Conservation (phyloP, 306 rosid genomes). For the Vicia villosa region DNA sequence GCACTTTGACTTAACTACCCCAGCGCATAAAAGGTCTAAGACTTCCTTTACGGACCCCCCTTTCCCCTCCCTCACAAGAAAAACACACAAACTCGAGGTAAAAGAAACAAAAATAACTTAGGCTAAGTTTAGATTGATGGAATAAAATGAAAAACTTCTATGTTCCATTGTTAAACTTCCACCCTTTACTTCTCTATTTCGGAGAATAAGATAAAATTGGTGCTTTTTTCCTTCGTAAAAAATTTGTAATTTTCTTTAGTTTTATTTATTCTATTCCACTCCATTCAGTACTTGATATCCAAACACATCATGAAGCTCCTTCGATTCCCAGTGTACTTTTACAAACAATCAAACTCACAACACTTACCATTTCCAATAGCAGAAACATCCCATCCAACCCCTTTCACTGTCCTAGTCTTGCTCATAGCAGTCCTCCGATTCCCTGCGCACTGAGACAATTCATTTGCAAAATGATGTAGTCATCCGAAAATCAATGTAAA, state of each 20-base stretch:
- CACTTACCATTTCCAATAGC: constrained; percentile 90
- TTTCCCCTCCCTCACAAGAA: background rate
- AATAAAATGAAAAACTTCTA: background rate
- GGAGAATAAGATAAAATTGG: background rate
- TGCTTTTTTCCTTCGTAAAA: background rate
- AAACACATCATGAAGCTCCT: background rate
- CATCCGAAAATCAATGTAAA: constrained; percentile 24
- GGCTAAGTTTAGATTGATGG: background rate
- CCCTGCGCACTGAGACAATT: constrained; percentile 78
- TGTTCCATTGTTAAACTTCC: background rate
- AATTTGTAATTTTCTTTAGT: background rate
- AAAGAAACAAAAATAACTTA: constrained; percentile 20
- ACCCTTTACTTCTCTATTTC: constrained; percentile 1
- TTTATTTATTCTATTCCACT: background rate
- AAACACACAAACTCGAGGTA: background rate
- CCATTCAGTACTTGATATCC: background rate
- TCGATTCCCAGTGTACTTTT: constrained; percentile 2
- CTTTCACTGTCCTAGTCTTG: constrained; percentile 71
- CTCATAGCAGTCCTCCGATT: constrained; percentile 98
- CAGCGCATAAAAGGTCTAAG: background rate
- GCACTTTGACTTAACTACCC: background rate
- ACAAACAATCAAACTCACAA: constrained; percentile 15
- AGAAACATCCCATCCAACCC: constrained; percentile 96
- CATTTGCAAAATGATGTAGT: constrained; percentile 17
- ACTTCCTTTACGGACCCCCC: background rate